Base-by-base conservation (phyloP, 257 asterid genomes). In the Solanum neorickii region DNA sequence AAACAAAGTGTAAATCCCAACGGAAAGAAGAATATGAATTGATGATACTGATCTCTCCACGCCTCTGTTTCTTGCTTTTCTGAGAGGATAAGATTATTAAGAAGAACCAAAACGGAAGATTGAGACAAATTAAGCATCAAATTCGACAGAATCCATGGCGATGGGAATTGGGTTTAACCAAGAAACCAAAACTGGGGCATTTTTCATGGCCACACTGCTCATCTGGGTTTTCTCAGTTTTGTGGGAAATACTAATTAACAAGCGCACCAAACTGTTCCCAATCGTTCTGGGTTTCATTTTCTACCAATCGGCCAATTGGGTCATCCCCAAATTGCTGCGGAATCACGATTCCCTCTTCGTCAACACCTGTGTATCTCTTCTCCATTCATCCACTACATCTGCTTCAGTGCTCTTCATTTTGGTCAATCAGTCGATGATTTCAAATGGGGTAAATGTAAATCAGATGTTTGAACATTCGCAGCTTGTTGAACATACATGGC, bases 351-450 rank as follows among this genome's bases (percentile, higher is more conserved):
- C 96, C 14, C 93, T 95, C 87, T 91, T 94, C 77, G 98, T 96
- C 86, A 96, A 96, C 91, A 95, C 98, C 46, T 94, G 95, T 86
- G 96, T 95, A 86, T 96, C 99, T 89, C 98, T 96, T 72, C 91
- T 97, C 73, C 99, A 97, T 86, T 95, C 99, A 77, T 93, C 93
- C 90, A 90, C 93, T 88, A 93, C 92, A 74, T 97, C 99, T 29
- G 88, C 94, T 42, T 88, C 93, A 90, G 97, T 94, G 87, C 91
- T 93, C 20, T 47, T 92, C 72, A 90, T 95, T 88, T 70, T 97
- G 90, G 86, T 89, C 87, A 93, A 93, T 88, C 92, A 91, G 86
- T 94, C 91, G 92, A 91, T 66, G 66, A 35, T 77, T 73, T 21
- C 82, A 65, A 93, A 83, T 89, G 92, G 92, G 33, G 56, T 89